Percentiles rank a stretch among this genome's conserved stretches.
These are phyloP conservation scores for Fonsecaea multimorphosa DNA, from an alignment of 2,329 filamentous ascomycete species.

Conservation along the genomic window DNA sequence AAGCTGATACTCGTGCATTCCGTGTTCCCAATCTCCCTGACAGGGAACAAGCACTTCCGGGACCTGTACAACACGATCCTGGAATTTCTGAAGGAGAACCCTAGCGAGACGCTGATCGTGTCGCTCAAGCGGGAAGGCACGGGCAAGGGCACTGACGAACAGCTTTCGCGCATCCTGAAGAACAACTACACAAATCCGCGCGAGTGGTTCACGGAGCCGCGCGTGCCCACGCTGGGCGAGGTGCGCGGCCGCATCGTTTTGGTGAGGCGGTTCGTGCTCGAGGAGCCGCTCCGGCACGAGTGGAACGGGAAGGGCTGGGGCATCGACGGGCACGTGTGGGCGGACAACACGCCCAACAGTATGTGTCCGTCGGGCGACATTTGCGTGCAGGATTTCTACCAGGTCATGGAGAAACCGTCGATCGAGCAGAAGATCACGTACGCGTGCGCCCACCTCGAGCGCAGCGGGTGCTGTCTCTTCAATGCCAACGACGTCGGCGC, in stretches of 20 bases:
- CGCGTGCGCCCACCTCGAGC: conserved; percentile 75
- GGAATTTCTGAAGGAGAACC: conserved; percentile 76
- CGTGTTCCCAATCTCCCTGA: conserved; percentile 85
- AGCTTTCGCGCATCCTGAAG: conserved; percentile 75
- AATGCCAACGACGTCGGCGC: conserved; percentile 45
- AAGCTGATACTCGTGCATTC: conserved; percentile 84
- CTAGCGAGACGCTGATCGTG: conserved; percentile 81
- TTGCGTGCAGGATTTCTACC: conserved; percentile 93
- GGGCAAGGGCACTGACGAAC: conserved; percentile 77
- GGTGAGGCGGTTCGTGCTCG: conserved; percentile 76
- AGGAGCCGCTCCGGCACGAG: conserved; percentile 53
- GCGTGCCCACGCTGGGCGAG: conserved; percentile 78
- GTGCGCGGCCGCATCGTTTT: conserved; percentile 83
- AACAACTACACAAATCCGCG: conserved; percentile 70
- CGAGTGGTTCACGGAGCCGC: conserved; percentile 79
- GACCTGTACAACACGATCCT: conserved; percentile 74
- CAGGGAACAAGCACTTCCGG: conserved; percentile 78
- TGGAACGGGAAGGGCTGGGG: conserved; percentile 61
- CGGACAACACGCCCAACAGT: conserved; percentile 81
- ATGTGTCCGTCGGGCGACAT: conserved; percentile 72
- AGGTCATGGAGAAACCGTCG: conserved; percentile 74
- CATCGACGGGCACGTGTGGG: conserved; percentile 72
- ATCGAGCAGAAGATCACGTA: conserved; percentile 82
- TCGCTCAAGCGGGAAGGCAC: conserved; percentile 90
- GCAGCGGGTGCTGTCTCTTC: conserved; percentile 47